Evolutionary conservation across 331 rosid genomes (phyloP).

Genomic region (Acacia pycnantha): DNA sequence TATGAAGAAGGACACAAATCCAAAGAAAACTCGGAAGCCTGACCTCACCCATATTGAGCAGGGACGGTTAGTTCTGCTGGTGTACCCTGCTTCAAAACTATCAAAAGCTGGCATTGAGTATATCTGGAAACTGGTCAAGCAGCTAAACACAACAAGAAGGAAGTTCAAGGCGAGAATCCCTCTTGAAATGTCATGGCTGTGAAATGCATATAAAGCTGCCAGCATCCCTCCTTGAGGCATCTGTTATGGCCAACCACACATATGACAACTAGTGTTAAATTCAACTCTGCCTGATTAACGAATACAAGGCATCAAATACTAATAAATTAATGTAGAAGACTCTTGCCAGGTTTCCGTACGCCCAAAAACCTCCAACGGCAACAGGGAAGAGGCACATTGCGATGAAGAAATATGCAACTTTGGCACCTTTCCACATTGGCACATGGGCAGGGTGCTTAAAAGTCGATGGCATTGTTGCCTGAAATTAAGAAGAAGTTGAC

Average conservation of each 20-base stretch:
- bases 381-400: conserved; percentile 95
- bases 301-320: background rate
- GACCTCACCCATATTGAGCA: conserved; percentile 97
- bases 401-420: conserved; percentile 95
- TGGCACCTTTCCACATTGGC: conserved; percentile 99
- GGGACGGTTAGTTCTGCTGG: conserved; percentile 93
- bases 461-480: conserved; percentile 99
- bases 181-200: conserved; percentile 89
- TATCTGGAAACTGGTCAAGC: conserved; percentile 96
- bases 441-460: conserved; percentile 98
- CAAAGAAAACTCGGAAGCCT: conserved; percentile 84
- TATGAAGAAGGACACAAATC: conserved; percentile 83
- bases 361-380: conserved; percentile 98
- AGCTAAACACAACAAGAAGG: conserved; percentile 93
- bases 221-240: conserved; percentile 98
- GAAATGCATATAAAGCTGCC: conserved; percentile 81
- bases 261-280: background rate
- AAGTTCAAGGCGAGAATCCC: conserved; percentile 87
- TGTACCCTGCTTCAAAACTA: conserved; percentile 98
- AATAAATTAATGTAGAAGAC: background rate
- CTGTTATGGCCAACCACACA: conserved; percentile 37
- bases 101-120: conserved; percentile 99
- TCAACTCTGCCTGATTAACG: background rate
- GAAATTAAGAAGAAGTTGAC: conserved; percentile 1
- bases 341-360: conserved; percentile 89